Evolutionary conservation across 169 alveolate species (phyloP), one percentile per base, ranked within the genome.

Genomic region (Plasmodium blacklocki): DNA sequence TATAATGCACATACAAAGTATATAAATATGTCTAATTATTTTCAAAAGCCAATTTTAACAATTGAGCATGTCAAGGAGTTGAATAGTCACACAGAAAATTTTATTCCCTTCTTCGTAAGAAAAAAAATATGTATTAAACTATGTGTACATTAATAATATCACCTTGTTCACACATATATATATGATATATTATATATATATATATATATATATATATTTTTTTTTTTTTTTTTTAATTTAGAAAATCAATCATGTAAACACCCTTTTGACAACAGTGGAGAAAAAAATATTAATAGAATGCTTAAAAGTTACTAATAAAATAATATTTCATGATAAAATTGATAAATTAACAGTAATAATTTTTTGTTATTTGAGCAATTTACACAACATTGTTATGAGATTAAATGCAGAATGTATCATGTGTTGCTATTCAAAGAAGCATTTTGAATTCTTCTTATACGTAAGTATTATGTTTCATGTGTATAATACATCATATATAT

Each of bases 51-150:
- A 7, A 71, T 32, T 45, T 71, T 78, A 70, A 78, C 89, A 59
- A 59, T 59, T 23, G 89, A 78, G 18, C 78, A 78, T 43, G 89
- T 78, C 14, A 78, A 78, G 62, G 12, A 47, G 26, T 45, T 78
- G 54, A 78, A 78, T 70, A 78, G 78, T 52, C 89, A 78, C 64
- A 47, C 76, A 32, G 74, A 78, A 43, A 59, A 29, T 29, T 78
- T 78, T 64, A 64, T 58, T 5, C 89, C 89, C 71, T n/a, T 78
- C 67, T 78, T 78, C 52, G 89, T 78, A 78, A 78, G 89, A 76
- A 26, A 11, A 56, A 11, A 49, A 29, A 45, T 12, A 45, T 47
- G 9, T 39, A 39, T 39, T 39, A 39, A 39, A 39, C 47, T 39
- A 39, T 39, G 47, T 39, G 47, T 39, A 5, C 9, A 39, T 39